These are phyloP conservation scores for Apiospora arundinis DNA, from an alignment of 2,329 filamentous ascomycete species.

Conservation along the genomic window DNA sequence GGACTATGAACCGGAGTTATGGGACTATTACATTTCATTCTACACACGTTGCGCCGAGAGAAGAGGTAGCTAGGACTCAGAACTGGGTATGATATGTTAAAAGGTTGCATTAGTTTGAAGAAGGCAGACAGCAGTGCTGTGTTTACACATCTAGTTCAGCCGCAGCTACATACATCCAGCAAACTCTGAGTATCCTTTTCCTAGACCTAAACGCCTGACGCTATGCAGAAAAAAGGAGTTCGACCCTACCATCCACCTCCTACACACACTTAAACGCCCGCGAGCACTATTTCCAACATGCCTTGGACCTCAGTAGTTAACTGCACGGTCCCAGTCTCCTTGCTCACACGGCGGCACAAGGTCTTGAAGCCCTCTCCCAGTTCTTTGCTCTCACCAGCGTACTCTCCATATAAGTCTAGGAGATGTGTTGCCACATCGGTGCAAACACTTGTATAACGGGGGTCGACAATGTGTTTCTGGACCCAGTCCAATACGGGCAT, in stretches of 20 bases:
- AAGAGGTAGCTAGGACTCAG: background rate
- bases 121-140: conserved; percentile 14
- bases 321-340: conserved; percentile 83
- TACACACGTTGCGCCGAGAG: background rate
- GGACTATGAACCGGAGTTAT: background rate
- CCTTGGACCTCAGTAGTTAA: conserved; percentile 81
- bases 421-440: conserved; percentile 84
- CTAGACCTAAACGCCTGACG: conserved; percentile 23
- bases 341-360: conserved; percentile 73
- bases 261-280: conserved; percentile 42
- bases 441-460: conserved; percentile 79
- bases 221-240: conserved; percentile 21
- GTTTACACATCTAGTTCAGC: conserved; percentile 6
- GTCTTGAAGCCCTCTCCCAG: conserved; percentile 73
- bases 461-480: conserved; percentile 79
- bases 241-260: background rate
- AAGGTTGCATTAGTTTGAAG: conserved; percentile 13
- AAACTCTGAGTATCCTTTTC: conserved; percentile 18
- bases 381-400: conserved; percentile 74
- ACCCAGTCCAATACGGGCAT: conserved; percentile 87
- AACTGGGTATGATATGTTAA: conserved; percentile 5
- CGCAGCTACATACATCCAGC: conserved; percentile 6
- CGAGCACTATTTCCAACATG: conserved; percentile 79
- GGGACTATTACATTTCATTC: background rate
- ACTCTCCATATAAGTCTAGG: conserved; percentile 86